Percentiles rank a stretch among this genome's conserved stretches.
These are phyloP conservation scores for Spergularia bocconei DNA, from an alignment of 148 eudicot species.

Conservation along the genomic window DNA sequence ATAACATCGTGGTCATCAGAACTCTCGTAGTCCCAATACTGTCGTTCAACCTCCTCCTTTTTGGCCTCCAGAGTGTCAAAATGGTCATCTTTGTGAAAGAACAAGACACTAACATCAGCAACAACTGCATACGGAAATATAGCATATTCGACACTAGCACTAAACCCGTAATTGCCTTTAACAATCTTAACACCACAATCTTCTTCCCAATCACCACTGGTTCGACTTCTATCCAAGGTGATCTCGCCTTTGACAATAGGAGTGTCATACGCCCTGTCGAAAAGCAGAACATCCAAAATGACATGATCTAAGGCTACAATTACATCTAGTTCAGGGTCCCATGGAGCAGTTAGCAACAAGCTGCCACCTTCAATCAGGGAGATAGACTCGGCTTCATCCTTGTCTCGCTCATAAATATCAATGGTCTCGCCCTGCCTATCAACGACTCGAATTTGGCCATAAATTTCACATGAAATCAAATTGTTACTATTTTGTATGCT, in stretches of 20 bases:
- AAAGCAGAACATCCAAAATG: neutral
- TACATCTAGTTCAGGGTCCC: neutral
- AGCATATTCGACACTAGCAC: neutral
- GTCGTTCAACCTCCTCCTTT: too few relatives aligned
- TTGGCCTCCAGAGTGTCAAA: neutral
- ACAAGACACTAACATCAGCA: neutral
- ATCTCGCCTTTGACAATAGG: neutral
- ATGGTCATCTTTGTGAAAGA: neutral
- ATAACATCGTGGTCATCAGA: neutral
- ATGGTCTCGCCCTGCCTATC: neutral
- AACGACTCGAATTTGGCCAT: neutral
- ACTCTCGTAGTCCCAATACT: neutral
- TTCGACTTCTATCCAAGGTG: neutral
- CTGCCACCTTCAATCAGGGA: neutral
- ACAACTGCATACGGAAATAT: neutral
- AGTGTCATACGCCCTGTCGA: neutral
- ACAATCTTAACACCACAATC: neutral
- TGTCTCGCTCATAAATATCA: neutral
- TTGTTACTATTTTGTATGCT: neutral
- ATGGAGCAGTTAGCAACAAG: neutral
- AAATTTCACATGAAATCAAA: neutral
- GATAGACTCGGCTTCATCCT: neutral
- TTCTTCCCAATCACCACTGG: neutral
- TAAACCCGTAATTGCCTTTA: neutral
- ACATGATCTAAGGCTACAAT: neutral